Conservation (phyloP, 768 basidiomycete species). For the Paxillus involutus region DNA sequence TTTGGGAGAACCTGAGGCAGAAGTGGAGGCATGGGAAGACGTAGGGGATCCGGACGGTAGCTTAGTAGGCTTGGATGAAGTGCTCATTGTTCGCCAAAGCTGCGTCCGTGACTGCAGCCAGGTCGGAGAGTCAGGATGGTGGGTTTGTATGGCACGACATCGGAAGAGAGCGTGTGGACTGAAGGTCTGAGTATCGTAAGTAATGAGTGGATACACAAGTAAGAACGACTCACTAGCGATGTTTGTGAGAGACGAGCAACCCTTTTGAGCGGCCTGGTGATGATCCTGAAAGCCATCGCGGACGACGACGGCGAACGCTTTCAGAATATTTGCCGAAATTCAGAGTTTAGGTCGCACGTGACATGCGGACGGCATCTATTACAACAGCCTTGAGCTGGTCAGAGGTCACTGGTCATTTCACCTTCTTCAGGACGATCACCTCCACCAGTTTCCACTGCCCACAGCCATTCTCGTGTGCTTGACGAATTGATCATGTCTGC, state of each 20-base stretch:
- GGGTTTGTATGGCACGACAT: neutral
- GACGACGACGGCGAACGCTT: neutral
- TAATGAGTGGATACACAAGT: neutral
- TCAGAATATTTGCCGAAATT: too few relatives aligned
- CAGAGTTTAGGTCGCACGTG: constrained; percentile 13
- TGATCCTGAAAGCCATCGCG: constrained; percentile 8
- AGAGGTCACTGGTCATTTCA: too few relatives aligned
- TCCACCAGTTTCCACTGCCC: neutral
- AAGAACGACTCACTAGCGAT: neutral
- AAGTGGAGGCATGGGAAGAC: constrained; percentile 5
- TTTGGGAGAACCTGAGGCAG: neutral
- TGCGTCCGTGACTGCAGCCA: constrained; percentile 1
- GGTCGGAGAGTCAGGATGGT: neutral
- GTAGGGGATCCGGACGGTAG: constrained; percentile 11
- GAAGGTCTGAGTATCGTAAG: neutral
- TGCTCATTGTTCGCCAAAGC: constrained; percentile 1
- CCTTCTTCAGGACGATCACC: neutral
- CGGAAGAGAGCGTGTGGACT: neutral
- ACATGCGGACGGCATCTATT: neutral
- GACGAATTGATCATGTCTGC: constrained; percentile 20
- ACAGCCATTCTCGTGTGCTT: neutral
- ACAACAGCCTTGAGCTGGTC: too few relatives aligned
- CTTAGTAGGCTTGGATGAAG: neutral
- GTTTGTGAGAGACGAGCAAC: neutral
- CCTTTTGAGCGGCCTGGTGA: neutral